Base-by-base conservation (phyloP, 1,284 basidiomycete species). In the Tetrapyrgos nigripes region DNA sequence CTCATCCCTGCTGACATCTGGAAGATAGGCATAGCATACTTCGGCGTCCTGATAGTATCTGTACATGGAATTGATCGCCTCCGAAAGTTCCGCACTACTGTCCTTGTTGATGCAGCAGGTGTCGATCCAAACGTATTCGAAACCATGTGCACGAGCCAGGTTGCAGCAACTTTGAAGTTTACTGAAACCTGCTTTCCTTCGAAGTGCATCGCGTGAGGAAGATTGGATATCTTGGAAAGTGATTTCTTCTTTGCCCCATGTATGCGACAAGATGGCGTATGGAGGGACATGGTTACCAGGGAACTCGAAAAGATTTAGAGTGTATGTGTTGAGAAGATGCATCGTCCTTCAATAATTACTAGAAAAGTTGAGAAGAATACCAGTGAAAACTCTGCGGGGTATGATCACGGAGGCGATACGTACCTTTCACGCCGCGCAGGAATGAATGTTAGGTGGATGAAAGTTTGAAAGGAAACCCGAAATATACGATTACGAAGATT, bases 61-160 rank as follows among this genome's bases (percentile, higher is more conserved):
- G 29, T 49, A 49, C 47, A 49, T 49, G 14, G 47, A 49, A 27
- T 49, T 49, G 47, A 49, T 27, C n/a, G 47, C 47, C 26, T 49
- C 47, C 11, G 47, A 49, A 19, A 49, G 47, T 31, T 49, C 47
- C n/a, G 47, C 47, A 19, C 47, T 49, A 24, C 47, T 49, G 26
- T 49, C 47, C 29, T 49, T 49, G 21, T 49, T 49, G 23, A 49
- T 49, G 29, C 47, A 49, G 26, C 47, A 49, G 23, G 47, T 49
- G 24, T 49, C 47, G 47, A 49, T 28, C 47, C 47, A 49, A 27
- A 49, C 26, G 24, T 17, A 49, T 49, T 49, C 4, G 26, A 28
- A 49, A 28, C 26, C 23, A 13, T 27, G 17, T 29, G 11, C 17
- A 17, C 21, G n/a, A 28, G 47, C 47, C 26, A 49, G 26, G 29